Base-by-base conservation (phyloP, 2,329 filamentous ascomycete genomes). In the Fusarium austroafricanum region DNA sequence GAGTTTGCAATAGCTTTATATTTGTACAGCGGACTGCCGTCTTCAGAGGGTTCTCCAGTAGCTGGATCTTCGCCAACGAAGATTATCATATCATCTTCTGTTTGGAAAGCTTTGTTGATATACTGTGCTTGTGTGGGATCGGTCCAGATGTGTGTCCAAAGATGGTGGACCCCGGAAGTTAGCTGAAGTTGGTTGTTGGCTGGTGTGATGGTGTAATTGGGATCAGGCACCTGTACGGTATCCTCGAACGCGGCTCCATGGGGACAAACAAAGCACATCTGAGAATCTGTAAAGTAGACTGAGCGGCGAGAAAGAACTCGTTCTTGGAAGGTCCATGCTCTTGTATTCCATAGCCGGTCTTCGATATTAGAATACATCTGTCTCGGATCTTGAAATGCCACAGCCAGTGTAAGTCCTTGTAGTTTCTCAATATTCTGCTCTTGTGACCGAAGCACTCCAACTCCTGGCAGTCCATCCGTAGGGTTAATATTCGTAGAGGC, bases 291-390 rank as follows among this genome's bases (percentile, higher is more conserved):
- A 6, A 65, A 65, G 10, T 53, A 65, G 3, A 65, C 54, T 6
- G 62, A 42, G 20, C 44, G 55, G 10, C 15, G n/a, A 11, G 62
- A 65, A 14, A 65, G 60, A 3, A 59, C 52, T 7, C 62, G 35
- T 10, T 65, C 62, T 18, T 65, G 62, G 3, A 65, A 65, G 0
- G 60, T 65, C 62, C 62, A 65, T 0, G 60, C 62, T 37, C 62
- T 50, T 2, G 60, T 59, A 7, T 65, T 65, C 62, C 62, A 65
- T 0, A 59, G 38, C 10, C 8, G 20, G 15, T 65, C 54, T 8
- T 65, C 62, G 1, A 65, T 60, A 9, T 60, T 47, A 1, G 20
- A 35, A 12, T 65, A 43, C 2, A 6, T 29, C 5, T 46, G 37
- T 33, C 62, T 35, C 0, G 38, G 31, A 14, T 65, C 62, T 18